Percentiles rank a stretch among this genome's conserved stretches.
phyloP scores from a whole-genome alignment of 441 rosid genomes.

The Pelargonium citronellum region DNA sequence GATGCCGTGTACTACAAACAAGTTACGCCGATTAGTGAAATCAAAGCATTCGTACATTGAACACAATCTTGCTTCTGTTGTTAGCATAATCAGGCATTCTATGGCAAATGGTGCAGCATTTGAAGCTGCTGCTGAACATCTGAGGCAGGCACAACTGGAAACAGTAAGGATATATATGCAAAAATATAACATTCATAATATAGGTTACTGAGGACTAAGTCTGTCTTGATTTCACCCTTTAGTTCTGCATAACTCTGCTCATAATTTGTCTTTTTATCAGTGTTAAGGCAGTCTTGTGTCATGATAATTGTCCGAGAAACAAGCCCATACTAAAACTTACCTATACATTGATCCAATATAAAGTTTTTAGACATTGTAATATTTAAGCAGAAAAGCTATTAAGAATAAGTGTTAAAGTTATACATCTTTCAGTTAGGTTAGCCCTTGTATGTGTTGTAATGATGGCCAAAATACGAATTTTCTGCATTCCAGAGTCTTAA shows the following conservation, averaged over 20 bases:
- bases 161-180: constrained; percentile 38
- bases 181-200: neutral
- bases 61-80: constrained; percentile 49
- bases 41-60: constrained; percentile 65
- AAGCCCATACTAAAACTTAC: neutral
- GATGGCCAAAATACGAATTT: neutral
- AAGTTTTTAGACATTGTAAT: neutral
- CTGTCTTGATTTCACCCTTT: neutral
- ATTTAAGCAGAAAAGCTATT: neutral
- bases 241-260: neutral
- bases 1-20: constrained; percentile 58
- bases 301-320: neutral
- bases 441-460: neutral
- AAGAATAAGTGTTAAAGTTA: neutral
- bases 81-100: constrained; percentile 58
- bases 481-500: neutral
- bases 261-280: neutral
- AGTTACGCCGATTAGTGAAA: constrained; percentile 52
- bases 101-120: constrained; percentile 61
- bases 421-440: neutral
- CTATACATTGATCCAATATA: neutral
- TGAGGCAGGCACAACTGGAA: constrained; percentile 36
- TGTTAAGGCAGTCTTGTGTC: neutral
- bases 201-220: neutral
- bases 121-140: constrained; percentile 49